phyloP scores from a whole-genome alignment of 78 protist species.

The Mantamonas sphyraenae region DNA sequence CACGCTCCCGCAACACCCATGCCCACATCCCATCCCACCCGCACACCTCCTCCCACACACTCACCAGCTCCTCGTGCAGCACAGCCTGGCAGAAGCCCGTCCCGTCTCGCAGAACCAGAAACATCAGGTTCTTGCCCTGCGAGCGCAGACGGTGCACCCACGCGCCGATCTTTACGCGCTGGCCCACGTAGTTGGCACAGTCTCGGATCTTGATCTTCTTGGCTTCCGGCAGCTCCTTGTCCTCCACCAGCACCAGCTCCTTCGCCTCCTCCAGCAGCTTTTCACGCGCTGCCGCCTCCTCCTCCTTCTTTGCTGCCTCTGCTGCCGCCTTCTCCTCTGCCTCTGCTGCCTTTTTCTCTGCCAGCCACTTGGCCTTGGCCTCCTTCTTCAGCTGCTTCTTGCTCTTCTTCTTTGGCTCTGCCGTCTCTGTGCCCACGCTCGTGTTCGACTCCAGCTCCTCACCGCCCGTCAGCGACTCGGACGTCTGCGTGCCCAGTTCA shows the following conservation, averaged over 20 bases:
- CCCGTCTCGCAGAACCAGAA: slow-evolving; percentile 90
- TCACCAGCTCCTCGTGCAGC: slow-evolving; percentile 30
- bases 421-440: too few species aligned
- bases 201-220: slow-evolving; percentile 50
- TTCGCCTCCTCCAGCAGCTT: not conserved
- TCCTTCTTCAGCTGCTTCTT: slow-evolving; percentile 9
- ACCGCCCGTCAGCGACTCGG: too few species aligned
- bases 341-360: not conserved
- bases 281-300: not conserved
- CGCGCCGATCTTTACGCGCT: slow-evolving; percentile 62
- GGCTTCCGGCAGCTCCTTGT: slow-evolving; percentile 34
- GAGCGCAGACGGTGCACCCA: slow-evolving; percentile 82
- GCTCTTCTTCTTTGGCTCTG: slow-evolving; percentile 6
- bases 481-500: too few species aligned
- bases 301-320: not conserved
- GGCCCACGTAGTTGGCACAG: slow-evolving; percentile 22
- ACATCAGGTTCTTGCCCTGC: slow-evolving; percentile 45
- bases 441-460: too few species aligned
- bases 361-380: not conserved
- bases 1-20: slow-evolving; percentile 74
- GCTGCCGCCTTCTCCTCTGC: not conserved
- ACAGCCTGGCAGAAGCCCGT: slow-evolving; percentile 81
- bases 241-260: slow-evolving; percentile 7
- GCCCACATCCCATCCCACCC: slow-evolving; percentile 51
- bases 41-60: slow-evolving; percentile 10